Base-by-base conservation (phyloP, 2,329 filamentous ascomycete genomes). In the Achaetomium macrosporum region DNA sequence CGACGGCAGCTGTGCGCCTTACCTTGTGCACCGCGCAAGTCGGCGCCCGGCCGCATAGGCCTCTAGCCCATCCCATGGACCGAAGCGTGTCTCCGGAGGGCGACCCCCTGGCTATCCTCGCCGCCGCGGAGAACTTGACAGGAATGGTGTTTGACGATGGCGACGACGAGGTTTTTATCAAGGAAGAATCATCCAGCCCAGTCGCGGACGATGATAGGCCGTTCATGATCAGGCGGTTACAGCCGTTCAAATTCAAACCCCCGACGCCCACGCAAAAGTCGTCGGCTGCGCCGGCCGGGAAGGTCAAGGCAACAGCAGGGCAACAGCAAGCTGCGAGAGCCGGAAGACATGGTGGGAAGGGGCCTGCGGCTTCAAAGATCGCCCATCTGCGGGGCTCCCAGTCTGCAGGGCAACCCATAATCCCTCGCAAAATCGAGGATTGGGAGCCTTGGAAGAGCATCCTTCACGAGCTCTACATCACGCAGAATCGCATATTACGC, bases 391-490 rank as follows among this genome's bases (percentile, higher is more conserved):
- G 51, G 17, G 48, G 25, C 9, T 49, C 57, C 4, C 57, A 47
- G 15, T 15, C 43, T 7, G 36, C 55, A 3, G 42, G 49, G 2
- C 42, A 55, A n/a, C 46, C 50, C 12, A 40, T 61, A 6, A 40
- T 63, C 3, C 61, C 61, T 6, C 58, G 59, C 19, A 52, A 49
- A 12, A 41, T 53, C 17, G 57, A 61, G 36, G 59, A 63, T 19
- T 63, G 61, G 61, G 61, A 63, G 10, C 58, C 59, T 1, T 63
- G 56, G 56, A 63, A 63, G 45, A 31, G 9, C 7, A 20, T 60
- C 11, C 57, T 63, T 3, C 49, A 58, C 43, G 57, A 63, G 13
- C 54, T 63, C 15, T 63, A 63, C 55, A 62, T 63, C 42, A 61
- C 57, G 2, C 57, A 63, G 36, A 63, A 63, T 42, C 55, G 57